These are phyloP conservation scores for Tetramitus jugosus DNA, from an alignment of 208 protist species.

Conservation along the genomic window DNA sequence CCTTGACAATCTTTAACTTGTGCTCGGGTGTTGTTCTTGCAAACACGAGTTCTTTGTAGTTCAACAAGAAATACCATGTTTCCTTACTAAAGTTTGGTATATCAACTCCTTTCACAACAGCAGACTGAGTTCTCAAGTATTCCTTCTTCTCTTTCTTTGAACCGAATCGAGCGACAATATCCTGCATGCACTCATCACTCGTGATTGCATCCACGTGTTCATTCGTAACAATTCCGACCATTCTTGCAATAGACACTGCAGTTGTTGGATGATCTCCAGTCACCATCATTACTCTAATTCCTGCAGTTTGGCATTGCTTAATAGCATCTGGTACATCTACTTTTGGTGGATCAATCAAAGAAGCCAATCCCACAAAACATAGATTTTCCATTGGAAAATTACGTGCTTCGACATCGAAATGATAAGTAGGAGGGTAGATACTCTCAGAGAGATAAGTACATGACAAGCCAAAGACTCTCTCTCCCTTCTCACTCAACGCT, in stretches of 20 bases:
- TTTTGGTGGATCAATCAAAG: constrained; percentile 72
- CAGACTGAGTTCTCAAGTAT: neutral
- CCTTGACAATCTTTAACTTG: constrained; percentile 63
- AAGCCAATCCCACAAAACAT: constrained; percentile 62
- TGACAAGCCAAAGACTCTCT: constrained; percentile 50
- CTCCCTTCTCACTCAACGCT: constrained; percentile 40
- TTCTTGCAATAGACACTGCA: constrained; percentile 61
- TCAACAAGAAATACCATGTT: neutral
- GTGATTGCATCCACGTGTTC: constrained; percentile 33
- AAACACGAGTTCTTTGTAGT: constrained; percentile 60
- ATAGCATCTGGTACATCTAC: constrained; percentile 53
- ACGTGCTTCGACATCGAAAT: constrained; percentile 1
- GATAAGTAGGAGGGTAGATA: neutral
- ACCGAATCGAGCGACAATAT: neutral
- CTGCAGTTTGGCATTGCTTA: constrained; percentile 50
- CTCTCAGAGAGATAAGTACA: neutral
- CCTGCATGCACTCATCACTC: no score
- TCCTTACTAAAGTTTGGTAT: neutral
- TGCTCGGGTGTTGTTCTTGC: constrained; percentile 70
- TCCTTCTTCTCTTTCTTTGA: neutral
- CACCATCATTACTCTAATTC: constrained; percentile 79
- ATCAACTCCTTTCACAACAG: neutral
- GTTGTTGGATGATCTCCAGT: constrained; percentile 80
- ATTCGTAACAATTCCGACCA: constrained; percentile 61
- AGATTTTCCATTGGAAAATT: constrained; percentile 34